Evolutionary conservation across 1,284 basidiomycete species (phyloP), one percentile per base, ranked within the genome.

Genomic region (Puccinia coronata): DNA sequence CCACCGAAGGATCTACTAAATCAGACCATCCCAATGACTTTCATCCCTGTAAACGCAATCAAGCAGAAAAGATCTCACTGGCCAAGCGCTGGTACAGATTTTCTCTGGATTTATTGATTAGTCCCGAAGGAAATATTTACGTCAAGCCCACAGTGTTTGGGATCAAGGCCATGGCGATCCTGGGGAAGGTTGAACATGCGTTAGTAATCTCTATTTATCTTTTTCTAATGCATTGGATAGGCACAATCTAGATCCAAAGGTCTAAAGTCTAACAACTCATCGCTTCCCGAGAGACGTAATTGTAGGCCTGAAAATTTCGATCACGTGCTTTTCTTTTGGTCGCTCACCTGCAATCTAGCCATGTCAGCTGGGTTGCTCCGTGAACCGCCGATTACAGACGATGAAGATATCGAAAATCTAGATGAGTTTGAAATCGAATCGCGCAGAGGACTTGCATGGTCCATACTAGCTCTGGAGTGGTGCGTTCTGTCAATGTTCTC

Each of bases 301-400:
- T 36, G 0, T 49, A 80, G 78, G 72, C 69, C 78, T 49, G 69
- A 80, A 73, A 47, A 80, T 63, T 14, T 80, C 9, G 78, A 80
- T 53, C 69, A 80, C 59, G 78, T 69, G 34, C 61, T 80, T 25
- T 72, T 80, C 57, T 80, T 80, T 65, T 72, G 69, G 69, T 51
- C 53, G 31, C 23, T 73, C n/a, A 73, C 70, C 14, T 47, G 34
- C 25, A 63, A 49, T 47, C 34, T 73, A 14, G 78, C 78, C 16
- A 39, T 39, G 23, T 61, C 53, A 36, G 41, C 43, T 31, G 78
- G 78, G 23, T 65, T 80, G 36, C 41, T 80, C 3, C 43, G 70
- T 63, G 78, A 80, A 61, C 78, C 78, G 49, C 70, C 78, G n/a
- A 41, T 73, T 28, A 41, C 71, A 41, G 41, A 57, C 16, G 69